Conservation (phyloP, 805 yeast genomes). For the Nakazawaea ishiwadae region DNA sequence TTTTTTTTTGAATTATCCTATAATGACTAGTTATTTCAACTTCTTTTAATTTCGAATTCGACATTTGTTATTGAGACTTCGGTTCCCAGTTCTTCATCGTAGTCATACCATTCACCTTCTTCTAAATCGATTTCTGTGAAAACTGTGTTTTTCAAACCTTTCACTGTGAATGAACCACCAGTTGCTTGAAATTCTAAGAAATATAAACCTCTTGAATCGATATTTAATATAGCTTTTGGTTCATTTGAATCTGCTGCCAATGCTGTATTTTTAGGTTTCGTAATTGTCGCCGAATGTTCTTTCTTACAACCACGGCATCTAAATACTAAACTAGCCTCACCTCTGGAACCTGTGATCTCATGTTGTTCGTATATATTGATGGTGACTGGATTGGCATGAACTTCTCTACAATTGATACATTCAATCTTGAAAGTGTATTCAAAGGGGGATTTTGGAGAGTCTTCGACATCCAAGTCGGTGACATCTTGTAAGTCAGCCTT, state of each 20-base stretch:
- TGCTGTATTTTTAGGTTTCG: conserved; percentile 20
- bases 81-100: conserved; percentile 75
- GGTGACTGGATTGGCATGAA: conserved; percentile 63
- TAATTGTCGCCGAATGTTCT: conserved; percentile 18
- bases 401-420: conserved; percentile 78
- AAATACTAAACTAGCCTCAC: conserved; percentile 80
- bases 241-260: conserved; percentile 37
- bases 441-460: conserved; percentile 55
- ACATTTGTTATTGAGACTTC: conserved; percentile 81
- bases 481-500: conserved; percentile 32
- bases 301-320: conserved; percentile 63
- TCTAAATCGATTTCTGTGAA: conserved; percentile 65
- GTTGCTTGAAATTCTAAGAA: conserved; percentile 58
- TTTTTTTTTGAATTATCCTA: background rate
- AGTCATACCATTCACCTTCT: conserved; percentile 92
- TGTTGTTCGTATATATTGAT: conserved; percentile 65
- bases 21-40: conserved; percentile 13
- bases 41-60: conserved; percentile 52
- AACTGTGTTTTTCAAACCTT: conserved; percentile 46
- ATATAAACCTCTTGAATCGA: conserved; percentile 87
- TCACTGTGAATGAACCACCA: conserved; percentile 53
- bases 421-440: conserved; percentile 70
- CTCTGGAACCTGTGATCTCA: conserved; percentile 66
- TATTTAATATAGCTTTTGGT: conserved; percentile 49
- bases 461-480: conserved; percentile 44